Evolutionary conservation across 2,329 filamentous ascomycete species (phyloP).

Genomic region (Talaromyces piceae): DNA sequence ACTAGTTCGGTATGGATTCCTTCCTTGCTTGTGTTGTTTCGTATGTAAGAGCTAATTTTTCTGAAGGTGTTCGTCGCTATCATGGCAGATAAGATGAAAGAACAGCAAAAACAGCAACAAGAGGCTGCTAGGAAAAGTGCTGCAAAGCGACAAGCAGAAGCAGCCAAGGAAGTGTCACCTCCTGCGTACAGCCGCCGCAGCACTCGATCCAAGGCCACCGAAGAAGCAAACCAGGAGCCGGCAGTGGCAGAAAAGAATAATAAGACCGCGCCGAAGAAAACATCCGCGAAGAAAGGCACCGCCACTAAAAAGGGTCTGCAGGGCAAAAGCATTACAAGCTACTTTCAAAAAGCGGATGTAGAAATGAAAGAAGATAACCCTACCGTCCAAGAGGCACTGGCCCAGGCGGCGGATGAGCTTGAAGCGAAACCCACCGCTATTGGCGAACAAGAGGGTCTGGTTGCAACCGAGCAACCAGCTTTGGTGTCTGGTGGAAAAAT

Average conservation of each 20-base stretch:
- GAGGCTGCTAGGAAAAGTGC: slow-evolving; percentile 34
- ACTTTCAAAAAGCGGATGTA: slow-evolving; percentile 54
- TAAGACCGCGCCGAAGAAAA: slow-evolving; percentile 16
- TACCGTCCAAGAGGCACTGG: slow-evolving; percentile 50
- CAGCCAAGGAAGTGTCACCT: slow-evolving; percentile 21
- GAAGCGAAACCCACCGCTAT: slow-evolving; percentile 54
- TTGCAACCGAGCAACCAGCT: slow-evolving; percentile 77
- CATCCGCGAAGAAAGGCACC: slow-evolving; percentile 17
- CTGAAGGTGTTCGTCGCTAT: slow-evolving; percentile 43
- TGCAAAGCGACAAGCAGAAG: slow-evolving; percentile 23
- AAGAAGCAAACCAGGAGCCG: slow-evolving; percentile 15
- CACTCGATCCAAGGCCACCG: slow-evolving; percentile 23
- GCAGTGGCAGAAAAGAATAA: slow-evolving; percentile 11
- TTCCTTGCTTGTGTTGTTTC: neutral
- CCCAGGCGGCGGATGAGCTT: slow-evolving; percentile 51
- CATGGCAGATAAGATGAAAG: slow-evolving; percentile 44
- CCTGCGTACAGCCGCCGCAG: slow-evolving; percentile 18
- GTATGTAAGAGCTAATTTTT: slow-evolving; percentile 7
- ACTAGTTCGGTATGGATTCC: slow-evolving; percentile 33
- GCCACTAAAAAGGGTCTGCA: slow-evolving; percentile 22
- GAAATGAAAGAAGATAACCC: slow-evolving; percentile 46
- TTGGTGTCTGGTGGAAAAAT: slow-evolving; percentile 82
- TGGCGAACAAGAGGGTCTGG: slow-evolving; percentile 56
- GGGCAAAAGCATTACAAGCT: slow-evolving; percentile 48
- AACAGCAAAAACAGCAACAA: slow-evolving; percentile 36